Evolutionary conservation across 2,329 filamentous ascomycete species (phyloP), one percentile per base, ranked within the genome.

Genomic region (Ophiostoma ulmi): DNA sequence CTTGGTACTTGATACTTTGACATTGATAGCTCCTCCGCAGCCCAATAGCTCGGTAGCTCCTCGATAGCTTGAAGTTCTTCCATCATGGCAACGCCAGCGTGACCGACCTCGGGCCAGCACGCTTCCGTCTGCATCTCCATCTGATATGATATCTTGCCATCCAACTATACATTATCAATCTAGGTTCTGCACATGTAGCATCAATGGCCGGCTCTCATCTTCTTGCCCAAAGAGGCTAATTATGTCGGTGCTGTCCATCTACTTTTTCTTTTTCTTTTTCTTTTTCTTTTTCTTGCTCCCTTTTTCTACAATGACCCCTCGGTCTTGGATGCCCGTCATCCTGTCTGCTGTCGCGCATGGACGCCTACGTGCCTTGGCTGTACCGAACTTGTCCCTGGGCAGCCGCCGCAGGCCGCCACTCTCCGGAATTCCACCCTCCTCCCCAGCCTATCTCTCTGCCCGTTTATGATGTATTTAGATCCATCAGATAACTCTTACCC

Each of bases 291-390:
- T 55, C 55, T 26, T 13, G n/a, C 14, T 44, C 5, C 44, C 17
- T 20, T 48, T 48, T 48, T 48, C 22, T 14, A 58, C 52, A 26
- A 58, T 31, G 52, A 3, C 52, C 5, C 58, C 26, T 63, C 58
- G 58, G 58, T 20, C 26, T 63, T 63, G 58, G 52, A 58, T 58
- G 52, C 13, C 52, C 52, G 52, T 58, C 52, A 26, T 26, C 52
- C 52, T 55, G 31, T 31, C 2, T 31, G 2, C 31, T 31, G 31
- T 31, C 31, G 31, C 31, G 3, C 31, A 31, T 31, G 2, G 31
- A 31, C 31, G 31, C 31, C 31, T 31, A 31, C 44, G 14, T 48
- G 14, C 44, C 20, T 22, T 55, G 20, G 20, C 41, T 17, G 14
- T 39, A 48, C 44, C 44, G 44, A 20, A 26, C 22, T n/a, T 58